Evolutionary conservation across 495 filamentous ascomycete genomes (phyloP).

Genomic region (Xylaria flabelliformis): DNA sequence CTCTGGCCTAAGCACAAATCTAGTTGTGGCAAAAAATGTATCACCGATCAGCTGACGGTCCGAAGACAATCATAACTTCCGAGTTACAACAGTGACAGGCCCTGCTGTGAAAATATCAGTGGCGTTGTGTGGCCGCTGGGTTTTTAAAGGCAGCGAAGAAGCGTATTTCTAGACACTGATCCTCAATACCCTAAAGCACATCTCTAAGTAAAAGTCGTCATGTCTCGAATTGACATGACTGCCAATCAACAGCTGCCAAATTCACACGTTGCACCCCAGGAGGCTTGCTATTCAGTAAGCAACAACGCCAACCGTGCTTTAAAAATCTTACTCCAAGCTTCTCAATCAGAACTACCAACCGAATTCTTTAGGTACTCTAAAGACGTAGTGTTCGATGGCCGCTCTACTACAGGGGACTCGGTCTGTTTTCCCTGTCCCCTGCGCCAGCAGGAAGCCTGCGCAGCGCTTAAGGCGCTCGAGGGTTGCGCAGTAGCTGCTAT

Average conservation of each 20-base stretch:
- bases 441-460: constrained; percentile 71
- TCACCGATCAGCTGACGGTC: constrained; percentile 17
- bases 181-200: constrained; percentile 21
- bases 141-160: constrained; percentile 27
- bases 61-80: constrained; percentile 19
- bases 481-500: constrained; percentile 70
- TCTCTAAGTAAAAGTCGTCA: neutral
- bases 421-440: constrained; percentile 67
- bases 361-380: constrained; percentile 37
- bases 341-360: constrained; percentile 39
- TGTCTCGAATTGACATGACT: constrained; percentile 31
- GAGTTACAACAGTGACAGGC: neutral
- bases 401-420: constrained; percentile 40
- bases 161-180: constrained; percentile 21
- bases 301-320: constrained; percentile 41
- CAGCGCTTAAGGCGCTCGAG: constrained; percentile 73
- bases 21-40: constrained; percentile 6
- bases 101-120: constrained; percentile 13
- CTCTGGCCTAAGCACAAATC: constrained; percentile 1
- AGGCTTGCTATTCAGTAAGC: constrained; percentile 31
- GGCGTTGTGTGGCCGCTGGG: constrained; percentile 24
- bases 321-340: constrained; percentile 33
- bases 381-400: constrained; percentile 40
- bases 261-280: too few relatives aligned
- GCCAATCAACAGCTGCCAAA: constrained; percentile 24